Evolutionary conservation across 192 early-diverging fungal species (phyloP), one percentile per base, ranked within the genome.

Genomic region (Lunasporangiospora selenospora): DNA sequence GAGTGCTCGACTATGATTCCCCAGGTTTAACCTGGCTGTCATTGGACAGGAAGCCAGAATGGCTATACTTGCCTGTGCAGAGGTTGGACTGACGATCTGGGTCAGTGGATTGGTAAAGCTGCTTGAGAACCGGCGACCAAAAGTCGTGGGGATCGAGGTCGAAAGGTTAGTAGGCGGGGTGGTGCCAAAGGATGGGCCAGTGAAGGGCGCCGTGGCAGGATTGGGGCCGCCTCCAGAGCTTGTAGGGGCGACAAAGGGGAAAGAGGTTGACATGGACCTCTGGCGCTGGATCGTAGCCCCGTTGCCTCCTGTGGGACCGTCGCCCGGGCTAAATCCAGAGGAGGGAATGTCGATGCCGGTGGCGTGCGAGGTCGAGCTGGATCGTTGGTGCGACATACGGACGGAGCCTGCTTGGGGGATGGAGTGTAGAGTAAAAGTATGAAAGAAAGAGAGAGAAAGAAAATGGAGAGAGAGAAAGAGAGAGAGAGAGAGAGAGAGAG

Each of bases 261-360:
- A 53, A 29, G 65, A 67, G 10, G 48, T 51, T 0, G 65, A 67
- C 57, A 67, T 67, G 49, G 65, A 67, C 4, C 65, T 31, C 15
- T 40, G 49, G 18, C 65, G 19, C 3, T 55, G 65, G 29, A 67
- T 31, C 4, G 49, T 19, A 54, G 63, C 6, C 30, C 62, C 8
- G 59, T 39, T 10, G 26, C 31, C 43, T 13, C 43, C 1, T 13
- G 23, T 12, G 21, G n/a, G 18, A 3, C 24, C 13, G 49, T 5
- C 23, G 49, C 21, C n/a, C n/a, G n/a, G n/a, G n/a, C n/a, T n/a
- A n/a, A n/a, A n/a, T n/a, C n/a, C n/a, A n/a, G n/a, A n/a, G n/a
- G n/a, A n/a, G n/a, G n/a, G 11, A 19, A 8, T 51, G 40, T 31
- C 16, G 53, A 30, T 56, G 26, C 30, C 32, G 42, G 30, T 45